Percentiles rank a stretch among this genome's conserved stretches.
Conservation (phyloP, 129 eudicot species). For the Deinandra increscens region DNA sequence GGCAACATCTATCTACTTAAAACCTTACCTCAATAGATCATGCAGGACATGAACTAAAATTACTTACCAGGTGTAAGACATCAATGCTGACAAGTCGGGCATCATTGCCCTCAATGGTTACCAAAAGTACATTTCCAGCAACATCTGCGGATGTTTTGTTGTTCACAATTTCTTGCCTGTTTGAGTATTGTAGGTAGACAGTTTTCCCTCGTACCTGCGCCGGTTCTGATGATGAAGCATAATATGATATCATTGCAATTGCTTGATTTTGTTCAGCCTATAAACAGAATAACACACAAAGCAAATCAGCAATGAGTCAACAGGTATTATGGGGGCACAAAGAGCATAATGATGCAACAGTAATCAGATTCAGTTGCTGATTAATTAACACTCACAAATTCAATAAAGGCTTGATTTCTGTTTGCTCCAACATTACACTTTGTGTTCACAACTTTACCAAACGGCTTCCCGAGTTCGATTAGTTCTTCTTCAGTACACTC, state of each 20-base stretch:
- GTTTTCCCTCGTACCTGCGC: conserved; percentile 97
- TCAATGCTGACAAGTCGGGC: conserved; percentile 94
- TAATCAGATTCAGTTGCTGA: neutral
- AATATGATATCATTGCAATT: conserved; percentile 91
- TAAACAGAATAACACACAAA: conserved; percentile 8
- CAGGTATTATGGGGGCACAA: neutral
- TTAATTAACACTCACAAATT: conserved; percentile 55
- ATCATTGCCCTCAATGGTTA: conserved; percentile 85
- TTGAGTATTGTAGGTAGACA: conserved; percentile 89
- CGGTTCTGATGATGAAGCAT: conserved; percentile 95
- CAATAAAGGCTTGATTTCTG: conserved; percentile 87
- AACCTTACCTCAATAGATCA: conserved; percentile 27
- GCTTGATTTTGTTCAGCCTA: conserved; percentile 90
- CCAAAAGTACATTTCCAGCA: conserved; percentile 88
- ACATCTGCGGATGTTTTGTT: conserved; percentile 95
- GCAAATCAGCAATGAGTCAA: neutral
- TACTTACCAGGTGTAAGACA: conserved; percentile 89
- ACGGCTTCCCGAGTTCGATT: conserved; percentile 75
- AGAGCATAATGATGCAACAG: neutral
- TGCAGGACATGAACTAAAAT: conserved; percentile 10
- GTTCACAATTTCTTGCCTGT: conserved; percentile 98
- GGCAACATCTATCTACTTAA: conserved; percentile 22
- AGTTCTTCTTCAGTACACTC: conserved; percentile 91
- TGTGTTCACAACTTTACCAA: conserved; percentile 89
- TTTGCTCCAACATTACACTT: conserved; percentile 96